Conservation (phyloP, 768 basidiomycete species). For the Tylopilus balloui region DNA sequence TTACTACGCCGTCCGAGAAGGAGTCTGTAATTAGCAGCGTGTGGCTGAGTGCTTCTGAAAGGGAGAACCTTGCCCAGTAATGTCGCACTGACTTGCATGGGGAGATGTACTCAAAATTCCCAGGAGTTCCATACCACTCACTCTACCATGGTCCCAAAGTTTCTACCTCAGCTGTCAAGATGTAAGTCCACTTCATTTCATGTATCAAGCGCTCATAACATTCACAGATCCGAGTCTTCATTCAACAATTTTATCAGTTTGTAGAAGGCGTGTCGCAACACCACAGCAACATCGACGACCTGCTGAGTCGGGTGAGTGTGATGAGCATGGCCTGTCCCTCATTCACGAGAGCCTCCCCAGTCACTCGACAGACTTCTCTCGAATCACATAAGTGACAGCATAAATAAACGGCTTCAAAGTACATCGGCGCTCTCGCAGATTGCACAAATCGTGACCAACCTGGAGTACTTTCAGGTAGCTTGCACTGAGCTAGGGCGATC, state of each 20-base stretch:
- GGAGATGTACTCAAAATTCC: constrained; percentile 1
- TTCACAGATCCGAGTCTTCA: constrained; percentile 74
- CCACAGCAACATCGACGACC: constrained; percentile 86
- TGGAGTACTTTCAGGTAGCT: constrained; percentile 86
- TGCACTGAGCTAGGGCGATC: constrained; percentile 82
- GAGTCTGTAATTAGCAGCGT: constrained; percentile 74
- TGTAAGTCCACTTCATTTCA: constrained; percentile 36
- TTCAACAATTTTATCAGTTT: constrained; percentile 95
- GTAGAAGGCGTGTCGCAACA: constrained; percentile 92
- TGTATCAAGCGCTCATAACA: constrained; percentile 1
- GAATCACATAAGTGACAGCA: constrained; percentile 68
- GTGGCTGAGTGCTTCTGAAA: constrained; percentile 74
- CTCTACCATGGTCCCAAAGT: constrained; percentile 90
- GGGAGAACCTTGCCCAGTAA: constrained; percentile 54
- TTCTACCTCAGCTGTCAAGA: constrained; percentile 94
- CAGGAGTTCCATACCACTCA: constrained; percentile 62
- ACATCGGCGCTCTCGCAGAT: constrained; percentile 85
- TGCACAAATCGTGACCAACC: constrained; percentile 86
- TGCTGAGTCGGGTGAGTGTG: constrained; percentile 71
- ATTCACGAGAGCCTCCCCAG: constrained; percentile 36
- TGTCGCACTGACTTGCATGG: not conserved
- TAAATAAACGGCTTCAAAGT: constrained; percentile 65
- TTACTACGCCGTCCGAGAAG: constrained; percentile 54
- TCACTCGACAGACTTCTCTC: constrained; percentile 82
- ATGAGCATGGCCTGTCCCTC: not conserved